phyloP scores from a whole-genome alignment of 2,329 filamentous ascomycete species.

The Corinectria fuckeliana region DNA sequence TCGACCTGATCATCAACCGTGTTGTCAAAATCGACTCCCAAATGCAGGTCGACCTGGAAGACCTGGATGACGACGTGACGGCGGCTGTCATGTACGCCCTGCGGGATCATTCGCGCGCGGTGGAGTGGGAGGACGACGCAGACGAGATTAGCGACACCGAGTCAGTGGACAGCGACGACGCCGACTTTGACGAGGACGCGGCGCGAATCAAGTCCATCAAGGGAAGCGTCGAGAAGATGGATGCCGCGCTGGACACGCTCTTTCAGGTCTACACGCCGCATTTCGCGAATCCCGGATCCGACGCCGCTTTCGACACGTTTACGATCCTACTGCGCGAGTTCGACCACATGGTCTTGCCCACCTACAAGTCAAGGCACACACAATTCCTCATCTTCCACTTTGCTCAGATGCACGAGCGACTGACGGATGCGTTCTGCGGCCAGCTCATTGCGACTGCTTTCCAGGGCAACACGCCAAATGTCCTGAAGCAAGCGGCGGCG shows the following conservation, averaged over 20 bases:
- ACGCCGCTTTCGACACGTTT: slow-evolving; percentile 74
- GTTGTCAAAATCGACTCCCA: slow-evolving; percentile 95
- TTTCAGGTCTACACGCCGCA: slow-evolving; percentile 82
- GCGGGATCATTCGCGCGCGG: slow-evolving; percentile 35
- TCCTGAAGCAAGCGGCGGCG: slow-evolving; percentile 82
- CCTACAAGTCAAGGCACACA: slow-evolving; percentile 88
- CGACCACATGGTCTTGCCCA: slow-evolving; percentile 84
- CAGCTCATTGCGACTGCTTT: slow-evolving; percentile 63
- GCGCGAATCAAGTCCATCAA: slow-evolving; percentile 74
- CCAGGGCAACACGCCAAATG: slow-evolving; percentile 70
- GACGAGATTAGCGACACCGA: slow-evolving; percentile 72
- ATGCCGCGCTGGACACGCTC: slow-evolving; percentile 84
- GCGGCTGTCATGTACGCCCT: slow-evolving; percentile 69
- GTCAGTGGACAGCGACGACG: slow-evolving; percentile 73
- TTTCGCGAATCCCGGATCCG: slow-evolving; percentile 72
- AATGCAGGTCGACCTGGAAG: slow-evolving; percentile 91
- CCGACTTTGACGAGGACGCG: slow-evolving; percentile 67
- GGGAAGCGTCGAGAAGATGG: slow-evolving; percentile 88
- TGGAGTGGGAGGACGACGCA: slow-evolving; percentile 58
- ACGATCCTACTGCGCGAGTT: slow-evolving; percentile 86
- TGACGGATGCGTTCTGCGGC: slow-evolving; percentile 83
- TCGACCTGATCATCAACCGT: slow-evolving; percentile 83
- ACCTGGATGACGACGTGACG: slow-evolving; percentile 87
- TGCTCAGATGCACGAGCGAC: slow-evolving; percentile 77
- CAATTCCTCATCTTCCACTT: slow-evolving; percentile 98